Conservation (phyloP, 2,329 filamentous ascomycete genomes). For the Alternaria metachromatica region DNA sequence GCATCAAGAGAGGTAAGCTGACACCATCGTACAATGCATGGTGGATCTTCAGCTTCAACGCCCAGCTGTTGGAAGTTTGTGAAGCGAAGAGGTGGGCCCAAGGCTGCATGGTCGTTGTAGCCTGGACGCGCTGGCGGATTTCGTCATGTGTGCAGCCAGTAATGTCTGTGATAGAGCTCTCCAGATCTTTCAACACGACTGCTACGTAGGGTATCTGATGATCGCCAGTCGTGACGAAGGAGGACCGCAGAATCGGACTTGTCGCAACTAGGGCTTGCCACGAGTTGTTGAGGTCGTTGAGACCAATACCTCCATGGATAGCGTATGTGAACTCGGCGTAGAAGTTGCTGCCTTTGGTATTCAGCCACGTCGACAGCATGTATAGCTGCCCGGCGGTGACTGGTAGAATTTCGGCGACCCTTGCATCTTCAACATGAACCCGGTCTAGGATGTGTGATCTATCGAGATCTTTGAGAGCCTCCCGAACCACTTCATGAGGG, state of each 20-base stretch:
- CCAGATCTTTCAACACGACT: conserved; percentile 58
- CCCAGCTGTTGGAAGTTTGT: conserved; percentile 39
- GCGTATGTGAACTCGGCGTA: conserved; percentile 74
- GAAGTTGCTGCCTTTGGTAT: conserved; percentile 70
- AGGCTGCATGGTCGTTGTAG: conserved; percentile 28
- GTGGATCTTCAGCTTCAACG: conserved; percentile 66
- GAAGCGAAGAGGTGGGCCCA: conserved; percentile 48
- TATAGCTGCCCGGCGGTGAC: conserved; percentile 80
- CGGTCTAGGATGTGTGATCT: conserved; percentile 47
- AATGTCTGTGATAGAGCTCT: conserved; percentile 41
- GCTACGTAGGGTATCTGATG: conserved; percentile 66
- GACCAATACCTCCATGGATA: conserved; percentile 52
- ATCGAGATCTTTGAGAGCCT: conserved; percentile 50
- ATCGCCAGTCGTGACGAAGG: conserved; percentile 63
- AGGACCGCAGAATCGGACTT: conserved; percentile 72
- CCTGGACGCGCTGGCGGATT: not conserved
- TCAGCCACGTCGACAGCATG: conserved; percentile 79
- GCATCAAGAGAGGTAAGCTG: conserved; percentile 71
- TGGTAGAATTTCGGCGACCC: conserved; percentile 68
- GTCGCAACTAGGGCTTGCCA: conserved; percentile 67
- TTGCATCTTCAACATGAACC: conserved; percentile 51
- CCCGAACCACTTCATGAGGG: conserved; percentile 3
- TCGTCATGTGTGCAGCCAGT: conserved; percentile 23
- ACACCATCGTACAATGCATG: conserved; percentile 90
- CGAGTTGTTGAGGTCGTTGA: conserved; percentile 58